phyloP scores from a whole-genome alignment of 192 early-diverging fungal species.

The Podochytrium sp. region DNA sequence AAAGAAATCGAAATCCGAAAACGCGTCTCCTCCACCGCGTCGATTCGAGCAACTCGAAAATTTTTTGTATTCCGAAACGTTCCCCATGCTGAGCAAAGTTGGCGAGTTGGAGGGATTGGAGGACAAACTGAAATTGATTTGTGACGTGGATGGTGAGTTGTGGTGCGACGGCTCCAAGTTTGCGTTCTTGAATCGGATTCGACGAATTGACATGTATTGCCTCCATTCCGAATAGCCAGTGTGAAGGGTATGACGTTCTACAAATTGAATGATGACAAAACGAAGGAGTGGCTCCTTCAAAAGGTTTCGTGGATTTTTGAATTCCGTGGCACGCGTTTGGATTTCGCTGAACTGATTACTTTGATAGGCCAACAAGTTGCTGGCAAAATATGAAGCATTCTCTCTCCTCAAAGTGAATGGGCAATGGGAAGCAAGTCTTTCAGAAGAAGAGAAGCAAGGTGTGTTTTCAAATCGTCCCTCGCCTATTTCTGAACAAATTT shows the following conservation, averaged over 20 bases:
- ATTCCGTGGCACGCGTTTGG: no score
- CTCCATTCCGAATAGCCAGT: neutral
- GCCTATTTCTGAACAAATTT: neutral
- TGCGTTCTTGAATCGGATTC: neutral
- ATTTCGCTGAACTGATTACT: no score
- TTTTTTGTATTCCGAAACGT: neutral
- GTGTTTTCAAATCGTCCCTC: neutral
- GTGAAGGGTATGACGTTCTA: neutral
- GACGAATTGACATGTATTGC: neutral
- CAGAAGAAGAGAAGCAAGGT: neutral
- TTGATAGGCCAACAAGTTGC: neutral
- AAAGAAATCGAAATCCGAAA: neutral
- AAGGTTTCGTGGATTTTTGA: no score
- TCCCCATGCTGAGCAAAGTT: neutral
- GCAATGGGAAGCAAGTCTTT: slow-evolving; percentile 5
- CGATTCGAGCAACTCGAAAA: slow-evolving; percentile 5
- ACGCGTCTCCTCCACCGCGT: neutral
- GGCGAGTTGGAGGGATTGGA: neutral
- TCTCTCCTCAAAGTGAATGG: neutral
- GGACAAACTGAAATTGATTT: neutral
- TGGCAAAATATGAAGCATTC: neutral
- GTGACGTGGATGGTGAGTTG: neutral
- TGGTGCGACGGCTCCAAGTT: no score
- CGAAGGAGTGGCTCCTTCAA: neutral
- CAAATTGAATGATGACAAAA: slow-evolving; percentile 13